Conservation (phyloP, 2,329 filamentous ascomycete species). For the Aspergillus alliaceus region DNA sequence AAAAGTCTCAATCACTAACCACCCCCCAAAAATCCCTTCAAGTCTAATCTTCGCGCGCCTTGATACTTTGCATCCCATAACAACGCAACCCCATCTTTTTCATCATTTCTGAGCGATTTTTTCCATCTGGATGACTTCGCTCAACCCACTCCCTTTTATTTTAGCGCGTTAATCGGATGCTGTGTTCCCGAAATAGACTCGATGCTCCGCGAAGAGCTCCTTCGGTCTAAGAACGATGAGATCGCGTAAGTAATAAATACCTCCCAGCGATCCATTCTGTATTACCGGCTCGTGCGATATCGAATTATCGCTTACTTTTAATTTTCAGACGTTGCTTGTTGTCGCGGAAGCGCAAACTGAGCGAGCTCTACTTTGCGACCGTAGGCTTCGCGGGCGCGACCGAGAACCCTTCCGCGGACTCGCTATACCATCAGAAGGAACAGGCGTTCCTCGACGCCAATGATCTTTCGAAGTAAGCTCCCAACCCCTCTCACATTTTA, state of each 20-base stretch:
- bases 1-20: slow-evolving; percentile 25
- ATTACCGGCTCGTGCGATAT: slow-evolving; percentile 17
- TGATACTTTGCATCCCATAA: slow-evolving; percentile 35
- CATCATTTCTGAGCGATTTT: slow-evolving; percentile 48
- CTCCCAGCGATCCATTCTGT: slow-evolving; percentile 26
- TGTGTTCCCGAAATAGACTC: slow-evolving; percentile 48
- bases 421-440: slow-evolving; percentile 50
- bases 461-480: slow-evolving; percentile 57
- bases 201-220: slow-evolving; percentile 52
- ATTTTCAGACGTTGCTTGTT: slow-evolving; percentile 58
- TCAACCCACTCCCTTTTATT: slow-evolving; percentile 40
- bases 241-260: slow-evolving; percentile 48
- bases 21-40: slow-evolving; percentile 36
- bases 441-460: slow-evolving; percentile 58
- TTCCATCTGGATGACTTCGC: slow-evolving; percentile 44
- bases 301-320: slow-evolving; percentile 37
- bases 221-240: slow-evolving; percentile 53
- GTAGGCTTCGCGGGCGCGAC: slow-evolving; percentile 52
- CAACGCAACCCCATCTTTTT: slow-evolving; percentile 41
- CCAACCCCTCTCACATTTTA: slow-evolving; percentile 6
- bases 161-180: slow-evolving; percentile 52
- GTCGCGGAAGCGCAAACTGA: slow-evolving; percentile 88
- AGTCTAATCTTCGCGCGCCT: slow-evolving; percentile 29
- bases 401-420: slow-evolving; percentile 59
- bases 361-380: slow-evolving; percentile 82